Base-by-base conservation (phyloP, 2,329 filamentous ascomycete genomes). In the Myriosclerotinia curreyana region DNA sequence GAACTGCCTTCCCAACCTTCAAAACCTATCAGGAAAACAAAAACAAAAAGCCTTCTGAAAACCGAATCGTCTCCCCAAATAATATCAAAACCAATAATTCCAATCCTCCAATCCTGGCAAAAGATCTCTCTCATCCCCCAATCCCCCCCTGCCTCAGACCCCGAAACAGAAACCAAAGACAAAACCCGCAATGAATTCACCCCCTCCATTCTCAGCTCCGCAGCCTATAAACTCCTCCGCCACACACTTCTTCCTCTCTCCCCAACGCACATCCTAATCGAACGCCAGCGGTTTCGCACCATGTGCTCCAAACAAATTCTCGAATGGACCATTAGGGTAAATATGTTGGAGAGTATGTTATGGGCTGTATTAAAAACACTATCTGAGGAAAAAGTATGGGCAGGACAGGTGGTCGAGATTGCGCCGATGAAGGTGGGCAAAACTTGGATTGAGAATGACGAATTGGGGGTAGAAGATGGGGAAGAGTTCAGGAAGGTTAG, bases 301-400 rank as follows among this genome's bases (percentile, higher is more conserved):
- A 82, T 81, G n/a, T 84, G 88, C 11, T 81, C 78, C 0, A 77
- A 83, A 0, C 82, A 86, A 0, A 86, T 96, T 1, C 84, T 87
- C 66, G 90, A 96, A 76, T 96, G 91, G 91, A 94, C 91, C 3
- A 74, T 95, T 49, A 81, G 90, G 1, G 91, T 96, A 11, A 94
- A 94, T 69, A 87, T 89, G 71, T 82, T 96, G 28, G 91, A 96
- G 75, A 85, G 86, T 5, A 95, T 95, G 86, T 76, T 96, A 0
- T 89, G 92, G 79, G 88, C 88, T 11, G 81, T 86, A 15, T 75
- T 94, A 46, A 79, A 82, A 59, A 83, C 86, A 0, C 72, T 91
- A 55, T 76, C 76, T 53, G 74, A 77, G 22, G 75, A 81, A 56
- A 77, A 77, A 1, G 64, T 73, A 3, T 80, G 78, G 79, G 67